phyloP scores from a whole-genome alignment of 2,329 filamentous ascomycete genomes.

The Polychaeton citri region DNA sequence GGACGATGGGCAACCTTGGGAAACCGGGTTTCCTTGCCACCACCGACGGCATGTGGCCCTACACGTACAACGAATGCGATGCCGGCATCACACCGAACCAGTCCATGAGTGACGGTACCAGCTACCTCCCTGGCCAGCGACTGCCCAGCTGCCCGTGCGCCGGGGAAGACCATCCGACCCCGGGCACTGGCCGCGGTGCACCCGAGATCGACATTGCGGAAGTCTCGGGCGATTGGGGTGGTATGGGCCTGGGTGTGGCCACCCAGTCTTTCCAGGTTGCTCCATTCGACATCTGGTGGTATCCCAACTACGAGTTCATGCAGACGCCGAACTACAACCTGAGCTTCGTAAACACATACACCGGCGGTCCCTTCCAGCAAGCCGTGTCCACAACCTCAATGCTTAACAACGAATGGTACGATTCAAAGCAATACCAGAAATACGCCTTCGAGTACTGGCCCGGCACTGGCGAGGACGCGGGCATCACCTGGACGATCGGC shows the following conservation, averaged over 20 bases:
- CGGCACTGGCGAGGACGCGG: constrained; percentile 30
- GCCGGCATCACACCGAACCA: constrained; percentile 38
- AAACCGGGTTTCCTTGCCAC: constrained; percentile 39
- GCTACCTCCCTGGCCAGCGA: constrained; percentile 30
- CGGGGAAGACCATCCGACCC: constrained; percentile 34
- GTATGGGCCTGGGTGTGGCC: constrained; percentile 27
- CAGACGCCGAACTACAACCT: constrained; percentile 36
- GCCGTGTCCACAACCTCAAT: constrained; percentile 42
- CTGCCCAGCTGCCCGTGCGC: constrained; percentile 32
- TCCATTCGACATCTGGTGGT: constrained; percentile 37
- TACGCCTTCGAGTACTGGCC: constrained; percentile 44
- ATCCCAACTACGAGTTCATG: constrained; percentile 40
- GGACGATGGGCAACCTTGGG: constrained; percentile 43
- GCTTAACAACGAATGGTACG: constrained; percentile 43
- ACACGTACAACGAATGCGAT: constrained; percentile 40
- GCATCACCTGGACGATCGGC: constrained; percentile 41
- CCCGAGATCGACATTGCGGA: constrained; percentile 38
- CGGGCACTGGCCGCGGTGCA: constrained; percentile 33
- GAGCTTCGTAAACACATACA: constrained; percentile 38
- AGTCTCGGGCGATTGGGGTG: constrained; percentile 31
- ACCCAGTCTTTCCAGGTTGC: constrained; percentile 38
- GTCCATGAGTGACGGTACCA: constrained; percentile 29
- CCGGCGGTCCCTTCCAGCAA: constrained; percentile 42
- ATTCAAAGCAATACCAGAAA: constrained; percentile 40
- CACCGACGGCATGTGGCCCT: constrained; percentile 43